Evolutionary conservation across 2,329 filamentous ascomycete genomes (phyloP).

Genomic region (Ophiocordyceps camponoti-saundersi): DNA sequence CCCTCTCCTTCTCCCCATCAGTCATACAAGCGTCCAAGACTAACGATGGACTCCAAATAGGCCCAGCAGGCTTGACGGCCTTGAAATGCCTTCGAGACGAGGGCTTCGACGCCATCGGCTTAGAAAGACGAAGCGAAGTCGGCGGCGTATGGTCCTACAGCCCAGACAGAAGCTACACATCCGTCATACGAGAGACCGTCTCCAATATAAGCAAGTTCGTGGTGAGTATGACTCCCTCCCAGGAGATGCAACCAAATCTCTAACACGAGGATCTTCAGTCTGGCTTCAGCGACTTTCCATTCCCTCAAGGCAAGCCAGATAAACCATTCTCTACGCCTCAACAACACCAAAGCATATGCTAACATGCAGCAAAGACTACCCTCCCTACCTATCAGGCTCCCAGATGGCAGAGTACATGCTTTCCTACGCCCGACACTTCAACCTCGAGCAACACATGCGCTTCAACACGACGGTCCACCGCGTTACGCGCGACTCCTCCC

Average conservation of each 20-base stretch:
- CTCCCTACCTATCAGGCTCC: conserved; percentile 8
- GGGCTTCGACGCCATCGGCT: conserved; percentile 24
- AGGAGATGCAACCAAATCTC: neutral
- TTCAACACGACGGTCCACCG: conserved; percentile 10
- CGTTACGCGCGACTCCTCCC: conserved; percentile 4
- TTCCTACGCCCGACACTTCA: conserved; percentile 16
- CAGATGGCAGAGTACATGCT: conserved; percentile 17
- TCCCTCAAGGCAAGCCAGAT: conserved; percentile 8
- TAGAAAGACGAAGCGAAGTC: conserved; percentile 21
- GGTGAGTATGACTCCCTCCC: neutral
- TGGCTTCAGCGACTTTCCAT: conserved; percentile 20
- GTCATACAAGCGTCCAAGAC: neutral
- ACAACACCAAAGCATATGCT: neutral
- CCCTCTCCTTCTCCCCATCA: neutral
- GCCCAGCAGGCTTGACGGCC: conserved; percentile 2
- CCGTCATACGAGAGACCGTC: conserved; percentile 1
- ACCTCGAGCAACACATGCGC: conserved; percentile 10
- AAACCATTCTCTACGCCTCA: too few relatives aligned
- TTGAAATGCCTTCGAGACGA: conserved; percentile 24
- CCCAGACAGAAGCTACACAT: neutral
- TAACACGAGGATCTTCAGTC: conserved; percentile 5
- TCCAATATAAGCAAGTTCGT: conserved; percentile 4
- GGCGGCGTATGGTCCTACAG: conserved; percentile 21
- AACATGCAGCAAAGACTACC: conserved; percentile 1
- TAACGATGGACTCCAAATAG: neutral